These are phyloP conservation scores for Delonix regia DNA, from an alignment of 306 rosid species.

Conservation along the genomic window DNA sequence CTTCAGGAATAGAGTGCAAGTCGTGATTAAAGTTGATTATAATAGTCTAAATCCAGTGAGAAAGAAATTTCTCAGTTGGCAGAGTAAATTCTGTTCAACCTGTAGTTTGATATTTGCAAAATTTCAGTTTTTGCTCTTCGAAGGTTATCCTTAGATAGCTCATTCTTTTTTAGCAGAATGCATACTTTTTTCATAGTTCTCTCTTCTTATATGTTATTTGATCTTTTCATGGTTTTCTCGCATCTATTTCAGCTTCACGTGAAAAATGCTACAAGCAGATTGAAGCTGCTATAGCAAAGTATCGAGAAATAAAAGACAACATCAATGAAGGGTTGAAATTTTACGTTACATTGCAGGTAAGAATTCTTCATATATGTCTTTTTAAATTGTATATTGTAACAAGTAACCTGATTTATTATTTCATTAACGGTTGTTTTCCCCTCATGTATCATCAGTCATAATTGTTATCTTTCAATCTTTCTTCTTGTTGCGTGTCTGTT, in stretches of 20 bases:
- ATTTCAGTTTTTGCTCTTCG: conserved; percentile 4
- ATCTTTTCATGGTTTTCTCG: conserved; percentile 35
- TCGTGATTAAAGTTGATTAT: background rate
- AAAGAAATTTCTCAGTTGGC: conserved; percentile 1
- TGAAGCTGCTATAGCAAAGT: conserved; percentile 92
- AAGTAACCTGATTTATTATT: background rate
- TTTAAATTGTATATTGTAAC: conserved; percentile 19
- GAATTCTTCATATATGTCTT: conserved; percentile 15
- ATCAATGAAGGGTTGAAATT: conserved; percentile 92
- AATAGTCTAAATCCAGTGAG: background rate
- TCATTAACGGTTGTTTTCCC: background rate
- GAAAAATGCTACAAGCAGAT: conserved; percentile 95
- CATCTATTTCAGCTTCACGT: conserved; percentile 70
- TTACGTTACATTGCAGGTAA: conserved; percentile 89
- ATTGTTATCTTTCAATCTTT: background rate
- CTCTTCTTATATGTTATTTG: conserved; percentile 8
- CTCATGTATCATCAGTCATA: background rate
- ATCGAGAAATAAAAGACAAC: conserved; percentile 89
- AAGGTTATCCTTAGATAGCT: background rate
- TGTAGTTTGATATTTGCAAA: background rate
- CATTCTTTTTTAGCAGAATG: conserved; percentile 14
- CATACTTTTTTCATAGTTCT: background rate
- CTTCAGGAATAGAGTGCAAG: background rate
- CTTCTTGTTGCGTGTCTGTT: background rate
- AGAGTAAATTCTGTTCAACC: background rate